Percentiles rank a stretch among this genome's conserved stretches.
phyloP scores from a whole-genome alignment of 73 alveolate species.

The Tetrahymena thermophila region DNA sequence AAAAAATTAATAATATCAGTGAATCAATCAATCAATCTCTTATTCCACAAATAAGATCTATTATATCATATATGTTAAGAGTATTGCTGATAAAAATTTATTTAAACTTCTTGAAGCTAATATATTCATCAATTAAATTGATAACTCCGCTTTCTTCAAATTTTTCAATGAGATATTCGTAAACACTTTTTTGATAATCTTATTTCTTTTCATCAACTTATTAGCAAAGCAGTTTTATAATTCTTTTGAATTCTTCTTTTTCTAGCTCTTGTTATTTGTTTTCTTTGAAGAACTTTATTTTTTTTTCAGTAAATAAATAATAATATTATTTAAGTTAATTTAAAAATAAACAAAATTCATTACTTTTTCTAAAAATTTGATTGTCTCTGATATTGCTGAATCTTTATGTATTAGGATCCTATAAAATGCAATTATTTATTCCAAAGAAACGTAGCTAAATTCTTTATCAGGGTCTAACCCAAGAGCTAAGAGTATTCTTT shows the following conservation, averaged over 20 bases:
- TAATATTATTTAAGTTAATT: no score
- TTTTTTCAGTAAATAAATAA: no score
- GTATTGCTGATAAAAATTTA: neutral
- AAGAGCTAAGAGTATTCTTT: neutral
- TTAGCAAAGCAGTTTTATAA: neutral
- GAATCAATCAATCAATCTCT: neutral
- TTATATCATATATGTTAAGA: neutral
- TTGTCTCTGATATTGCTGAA: neutral
- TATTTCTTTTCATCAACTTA: neutral
- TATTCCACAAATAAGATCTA: neutral
- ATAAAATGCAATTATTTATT: neutral
- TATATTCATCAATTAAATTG: neutral
- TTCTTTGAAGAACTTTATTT: neutral
- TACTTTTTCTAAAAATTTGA: neutral
- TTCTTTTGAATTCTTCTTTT: neutral
- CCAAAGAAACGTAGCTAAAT: neutral
- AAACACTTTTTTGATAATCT: neutral
- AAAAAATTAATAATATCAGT: neutral
- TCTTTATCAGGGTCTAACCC: neutral
- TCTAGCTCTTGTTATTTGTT: neutral
- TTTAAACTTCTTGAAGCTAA: neutral
- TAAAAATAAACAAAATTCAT: no score
- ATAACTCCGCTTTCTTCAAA: neutral
- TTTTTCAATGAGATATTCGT: neutral
- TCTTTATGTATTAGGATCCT: neutral